Base-by-base conservation (phyloP, 192 early-diverging fungal genomes). In the Phycomyces nitens region DNA sequence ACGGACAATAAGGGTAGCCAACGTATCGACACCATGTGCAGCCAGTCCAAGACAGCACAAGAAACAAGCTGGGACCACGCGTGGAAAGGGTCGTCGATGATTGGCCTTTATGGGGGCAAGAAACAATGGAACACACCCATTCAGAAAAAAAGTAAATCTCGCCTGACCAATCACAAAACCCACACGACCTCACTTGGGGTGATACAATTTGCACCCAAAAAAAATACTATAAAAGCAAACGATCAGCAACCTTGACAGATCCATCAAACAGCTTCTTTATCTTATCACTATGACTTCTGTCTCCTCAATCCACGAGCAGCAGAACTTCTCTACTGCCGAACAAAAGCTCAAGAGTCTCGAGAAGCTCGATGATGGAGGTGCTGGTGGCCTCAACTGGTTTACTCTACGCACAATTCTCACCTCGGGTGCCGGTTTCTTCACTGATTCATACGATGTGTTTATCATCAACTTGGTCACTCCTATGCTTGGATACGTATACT, bases 381-480 rank as follows among this genome's bases (percentile, higher is more conserved):
- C 56, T 5, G 70, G 63, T 62, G 70, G 70, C 39, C 60, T 58
- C 58, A 72, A 72, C 71, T 88, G 86, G 88, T 88, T 88, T 76
- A 84, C 85, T 63, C 66, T 88, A 57, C 80, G 85, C 43, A 80
- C 88, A n/a, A 83, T 83, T 67, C 43, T 90, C 27, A 82, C 85
- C 21, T 79, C 85, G 5, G 86, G 85, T 61, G 81, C 86, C 43
- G 89, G 92, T 69, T 94, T 96, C 77, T 89, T 95, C 69, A 91
- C 91, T 60, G 93, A 98, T 78, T 87, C 93, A n/a, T 96, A 96
- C 73, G 96, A 98, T 82, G 85, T 94, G 53, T 96, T 96, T 66
- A 86, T 94, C 60, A 98, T 98, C 71, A 90, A 90, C 69, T 81
- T 95, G 60, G 89, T 90, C 16, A 82, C 93, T n/a, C 87, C 91